A percentile compares a stretch with the other conserved stretches of the same genome.
phyloP scores from a whole-genome alignment of 768 basidiomycete genomes.

The Coprinellus micaceus region DNA sequence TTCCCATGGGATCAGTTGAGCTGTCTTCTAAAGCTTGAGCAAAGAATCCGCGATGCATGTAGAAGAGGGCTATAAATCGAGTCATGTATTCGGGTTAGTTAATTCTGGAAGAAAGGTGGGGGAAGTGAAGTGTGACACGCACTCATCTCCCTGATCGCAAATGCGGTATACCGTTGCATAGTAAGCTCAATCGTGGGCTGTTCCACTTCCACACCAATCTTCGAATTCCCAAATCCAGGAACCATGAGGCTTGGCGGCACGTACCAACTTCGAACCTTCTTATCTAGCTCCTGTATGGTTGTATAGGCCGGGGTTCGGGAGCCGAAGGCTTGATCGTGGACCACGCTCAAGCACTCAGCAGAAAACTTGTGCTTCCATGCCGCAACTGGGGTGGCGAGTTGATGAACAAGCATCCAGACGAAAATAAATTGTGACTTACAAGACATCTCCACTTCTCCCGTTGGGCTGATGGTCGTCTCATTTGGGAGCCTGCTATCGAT shows the following conservation, averaged over 20 bases:
- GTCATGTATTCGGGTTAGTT: not conserved
- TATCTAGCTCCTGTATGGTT: conserved; percentile 60
- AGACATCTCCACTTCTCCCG: conserved; percentile 56
- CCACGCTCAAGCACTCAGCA: conserved; percentile 56
- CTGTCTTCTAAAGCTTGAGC: conserved; percentile 64
- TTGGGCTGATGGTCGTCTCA: conserved; percentile 38
- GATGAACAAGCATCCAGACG: conserved; percentile 3
- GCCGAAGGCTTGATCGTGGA: conserved; percentile 68
- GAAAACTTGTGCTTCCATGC: conserved; percentile 71
- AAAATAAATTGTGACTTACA: conserved; percentile 39
- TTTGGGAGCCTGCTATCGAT: conserved; percentile 54
- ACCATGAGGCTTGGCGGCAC: conserved; percentile 63
- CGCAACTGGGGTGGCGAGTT: conserved; percentile 37
- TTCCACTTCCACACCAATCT: conserved; percentile 36
- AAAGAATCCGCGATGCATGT: conserved; percentile 75
- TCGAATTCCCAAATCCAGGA: conserved; percentile 56
- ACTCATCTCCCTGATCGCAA: conserved; percentile 70
- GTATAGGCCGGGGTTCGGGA: conserved; percentile 59
- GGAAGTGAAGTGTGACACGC: conserved; percentile 16
- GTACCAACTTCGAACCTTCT: conserved; percentile 60
- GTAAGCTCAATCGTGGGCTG: conserved; percentile 53
- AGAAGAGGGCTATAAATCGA: conserved; percentile 50
- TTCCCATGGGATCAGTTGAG: conserved; percentile 61
- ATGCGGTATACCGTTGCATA: conserved; percentile 64
- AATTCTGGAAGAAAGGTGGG: not conserved